A percentile compares a stretch with the other conserved stretches of the same genome.
phyloP scores from a whole-genome alignment of 805 yeast genomes.

The Hanseniaspora nectarophila region DNA sequence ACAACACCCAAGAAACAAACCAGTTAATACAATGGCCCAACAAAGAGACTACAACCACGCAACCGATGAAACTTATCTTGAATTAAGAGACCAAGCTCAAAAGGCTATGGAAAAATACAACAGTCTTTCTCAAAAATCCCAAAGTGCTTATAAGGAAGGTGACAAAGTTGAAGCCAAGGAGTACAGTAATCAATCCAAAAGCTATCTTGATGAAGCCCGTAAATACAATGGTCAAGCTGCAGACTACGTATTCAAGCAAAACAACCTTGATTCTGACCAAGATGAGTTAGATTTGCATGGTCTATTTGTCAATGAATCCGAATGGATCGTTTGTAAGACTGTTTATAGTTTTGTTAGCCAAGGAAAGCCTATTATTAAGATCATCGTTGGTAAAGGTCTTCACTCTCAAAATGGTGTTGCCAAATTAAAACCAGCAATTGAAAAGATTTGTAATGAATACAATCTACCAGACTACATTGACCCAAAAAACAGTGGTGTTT shows the following conservation, averaged over 20 bases:
- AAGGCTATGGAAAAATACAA: conserved; percentile 47
- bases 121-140: conserved; percentile 53
- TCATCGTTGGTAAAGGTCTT: conserved; percentile 86
- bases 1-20: neutral
- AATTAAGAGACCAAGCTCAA: conserved; percentile 57
- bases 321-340: conserved; percentile 59
- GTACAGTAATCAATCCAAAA: conserved; percentile 57
- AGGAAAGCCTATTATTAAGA: conserved; percentile 52
- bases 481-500: conserved; percentile 65
- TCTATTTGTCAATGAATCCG: conserved; percentile 77
- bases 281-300: conserved; percentile 94
- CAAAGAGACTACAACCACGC: conserved; percentile 58
- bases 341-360: conserved; percentile 49
- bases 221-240: conserved; percentile 70
- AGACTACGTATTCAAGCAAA: conserved; percentile 73
- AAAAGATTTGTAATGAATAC: conserved; percentile 58
- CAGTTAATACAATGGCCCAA: neutral
- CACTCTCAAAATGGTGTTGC: conserved; percentile 77
- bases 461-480: conserved; percentile 52
- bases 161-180: conserved; percentile 62
- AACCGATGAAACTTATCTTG: conserved; percentile 50
- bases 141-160: conserved; percentile 63
- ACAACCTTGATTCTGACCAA: conserved; percentile 71
- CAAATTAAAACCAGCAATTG: conserved; percentile 81
- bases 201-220: conserved; percentile 51